Evolutionary conservation across 1,284 basidiomycete species (phyloP).

Genomic region (Cutaneotrichosporon cavernicola): DNA sequence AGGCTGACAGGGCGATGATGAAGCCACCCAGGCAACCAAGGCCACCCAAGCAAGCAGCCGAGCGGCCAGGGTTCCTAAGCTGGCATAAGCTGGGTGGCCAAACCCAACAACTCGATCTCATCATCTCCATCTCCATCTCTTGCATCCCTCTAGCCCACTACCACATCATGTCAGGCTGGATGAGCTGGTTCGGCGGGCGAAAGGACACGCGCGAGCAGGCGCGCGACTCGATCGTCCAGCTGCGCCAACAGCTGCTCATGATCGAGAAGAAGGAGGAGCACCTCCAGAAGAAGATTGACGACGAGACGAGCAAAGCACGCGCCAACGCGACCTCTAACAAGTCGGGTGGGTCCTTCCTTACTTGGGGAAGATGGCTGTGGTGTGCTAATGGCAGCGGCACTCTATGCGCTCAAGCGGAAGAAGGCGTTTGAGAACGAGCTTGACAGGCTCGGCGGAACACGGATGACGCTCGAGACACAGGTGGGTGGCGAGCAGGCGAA

Average conservation of each 20-base stretch:
- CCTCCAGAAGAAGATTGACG: slow-evolving; percentile 94
- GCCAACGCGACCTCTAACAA: slow-evolving; percentile 94
- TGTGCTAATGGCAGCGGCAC: slow-evolving; percentile 63
- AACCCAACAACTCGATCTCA: slow-evolving; percentile 5
- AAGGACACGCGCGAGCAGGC: slow-evolving; percentile 75
- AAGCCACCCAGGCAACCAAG: neutral
- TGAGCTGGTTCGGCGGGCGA: slow-evolving; percentile 70
- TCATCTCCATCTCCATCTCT: slow-evolving; percentile 4
- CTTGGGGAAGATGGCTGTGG: neutral
- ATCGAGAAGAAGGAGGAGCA: slow-evolving; percentile 99
- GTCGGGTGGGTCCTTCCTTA: slow-evolving; percentile 63
- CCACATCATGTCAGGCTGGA: slow-evolving; percentile 76
- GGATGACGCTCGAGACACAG: slow-evolving; percentile 93
- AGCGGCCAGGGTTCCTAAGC: neutral
- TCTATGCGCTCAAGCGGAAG: slow-evolving; percentile 90
- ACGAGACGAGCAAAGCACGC: slow-evolving; percentile 87
- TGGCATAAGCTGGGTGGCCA: slow-evolving; percentile 14
- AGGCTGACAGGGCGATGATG: neutral
- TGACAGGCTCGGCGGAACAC: slow-evolving; percentile 79
- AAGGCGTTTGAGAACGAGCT: slow-evolving; percentile 87
- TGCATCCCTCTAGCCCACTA: neutral
- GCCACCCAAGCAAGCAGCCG: neutral
- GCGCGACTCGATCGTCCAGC: slow-evolving; percentile 78
- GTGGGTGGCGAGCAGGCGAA: slow-evolving; percentile 38
- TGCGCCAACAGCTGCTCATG: slow-evolving; percentile 87